A percentile compares a stretch with the other conserved stretches of the same genome.
Evolutionary conservation across 148 eudicot species (phyloP).

Genomic region (Linanthus parryae): DNA sequence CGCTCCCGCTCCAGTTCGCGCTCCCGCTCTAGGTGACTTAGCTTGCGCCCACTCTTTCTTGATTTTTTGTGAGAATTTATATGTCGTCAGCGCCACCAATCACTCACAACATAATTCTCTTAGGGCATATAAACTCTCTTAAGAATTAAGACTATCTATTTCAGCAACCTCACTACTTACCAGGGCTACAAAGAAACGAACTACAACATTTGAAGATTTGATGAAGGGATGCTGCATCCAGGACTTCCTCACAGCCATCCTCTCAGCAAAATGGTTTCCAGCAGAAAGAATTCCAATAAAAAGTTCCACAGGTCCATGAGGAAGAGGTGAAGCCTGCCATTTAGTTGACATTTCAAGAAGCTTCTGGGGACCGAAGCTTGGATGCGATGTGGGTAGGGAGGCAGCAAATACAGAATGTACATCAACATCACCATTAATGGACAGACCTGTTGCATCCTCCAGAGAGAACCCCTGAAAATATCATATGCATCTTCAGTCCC

Average conservation of each 20-base stretch:
- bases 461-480: slow-evolving; percentile 65
- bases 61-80: no score
- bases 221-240: slow-evolving; percentile 75
- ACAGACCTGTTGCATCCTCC: slow-evolving; percentile 65
- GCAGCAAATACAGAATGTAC: slow-evolving; percentile 61
- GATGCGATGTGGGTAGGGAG: slow-evolving; percentile 62
- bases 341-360: slow-evolving; percentile 56
- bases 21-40: no score
- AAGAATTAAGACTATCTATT: neutral
- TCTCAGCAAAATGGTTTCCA: slow-evolving; percentile 81
- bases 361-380: slow-evolving; percentile 52
- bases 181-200: slow-evolving; percentile 82
- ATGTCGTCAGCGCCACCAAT: no score
- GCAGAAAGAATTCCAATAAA: slow-evolving; percentile 77
- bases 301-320: slow-evolving; percentile 39
- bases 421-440: slow-evolving; percentile 58
- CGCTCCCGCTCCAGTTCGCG: no score
- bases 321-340: slow-evolving; percentile 72
- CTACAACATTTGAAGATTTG: slow-evolving; percentile 41
- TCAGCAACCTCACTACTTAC: slow-evolving; percentile 32
- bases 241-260: slow-evolving; percentile 88
- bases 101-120: no score
- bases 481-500: neutral
- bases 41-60: no score
- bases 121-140: no score